These are phyloP conservation scores for Picochlorum sp. DNA, from an alignment of 139 green algal genomes.

Conservation along the genomic window DNA sequence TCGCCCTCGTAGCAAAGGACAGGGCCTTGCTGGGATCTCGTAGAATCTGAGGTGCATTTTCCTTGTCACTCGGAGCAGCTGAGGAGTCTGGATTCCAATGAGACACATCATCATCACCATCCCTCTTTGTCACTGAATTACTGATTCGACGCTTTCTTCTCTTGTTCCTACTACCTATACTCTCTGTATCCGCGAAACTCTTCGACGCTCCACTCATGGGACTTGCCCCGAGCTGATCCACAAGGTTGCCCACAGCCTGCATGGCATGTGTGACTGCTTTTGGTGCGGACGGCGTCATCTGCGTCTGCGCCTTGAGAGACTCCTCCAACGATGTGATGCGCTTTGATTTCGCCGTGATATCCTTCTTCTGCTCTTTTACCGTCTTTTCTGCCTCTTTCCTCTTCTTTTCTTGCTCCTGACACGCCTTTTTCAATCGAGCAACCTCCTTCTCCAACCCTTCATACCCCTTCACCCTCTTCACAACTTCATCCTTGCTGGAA, in stretches of 20 bases:
- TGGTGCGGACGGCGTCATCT: background rate
- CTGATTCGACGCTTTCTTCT: no score
- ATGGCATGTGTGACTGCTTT: background rate
- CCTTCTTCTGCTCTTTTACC: background rate
- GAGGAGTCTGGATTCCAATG: no score
- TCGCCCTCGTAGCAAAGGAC: no score
- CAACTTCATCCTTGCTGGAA: background rate
- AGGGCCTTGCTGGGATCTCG: no score
- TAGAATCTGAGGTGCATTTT: no score
- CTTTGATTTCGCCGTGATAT: background rate
- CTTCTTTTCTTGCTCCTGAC: background rate
- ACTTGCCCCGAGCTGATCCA: background rate
- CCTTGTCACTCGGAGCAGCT: no score
- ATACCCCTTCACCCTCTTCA: background rate
- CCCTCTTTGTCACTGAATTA: no score
- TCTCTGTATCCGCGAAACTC: no score
- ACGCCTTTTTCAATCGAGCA: background rate
- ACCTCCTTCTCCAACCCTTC: background rate
- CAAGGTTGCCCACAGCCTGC: background rate
- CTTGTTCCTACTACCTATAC: no score
- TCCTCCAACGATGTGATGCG: background rate
- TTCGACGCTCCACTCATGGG: background rate
- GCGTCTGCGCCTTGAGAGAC: background rate
- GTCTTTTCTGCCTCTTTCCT: background rate
- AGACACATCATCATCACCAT: no score